phyloP scores from a whole-genome alignment of 768 basidiomycete species.

The Russula olivacea region DNA sequence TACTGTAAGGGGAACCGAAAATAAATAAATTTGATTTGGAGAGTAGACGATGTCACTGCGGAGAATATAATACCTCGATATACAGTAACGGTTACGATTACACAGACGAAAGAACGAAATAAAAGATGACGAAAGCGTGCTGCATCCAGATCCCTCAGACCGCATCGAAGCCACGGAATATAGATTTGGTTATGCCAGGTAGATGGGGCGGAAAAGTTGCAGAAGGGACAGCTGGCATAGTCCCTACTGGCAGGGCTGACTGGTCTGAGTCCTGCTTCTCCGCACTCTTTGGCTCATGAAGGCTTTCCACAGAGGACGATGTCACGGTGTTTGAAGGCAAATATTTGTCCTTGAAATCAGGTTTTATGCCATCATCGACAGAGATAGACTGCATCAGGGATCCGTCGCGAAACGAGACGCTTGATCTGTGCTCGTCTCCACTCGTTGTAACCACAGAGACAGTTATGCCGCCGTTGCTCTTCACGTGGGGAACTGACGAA shows the following conservation, averaged over 20 bases:
- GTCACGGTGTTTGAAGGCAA: not conserved
- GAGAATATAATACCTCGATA: too few species aligned
- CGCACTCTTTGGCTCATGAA: not conserved
- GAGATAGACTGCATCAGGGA: not conserved
- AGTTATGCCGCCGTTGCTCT: not conserved
- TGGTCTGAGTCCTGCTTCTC: not conserved
- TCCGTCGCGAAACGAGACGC: not conserved
- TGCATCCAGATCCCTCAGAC: not conserved
- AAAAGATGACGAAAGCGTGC: too few species aligned
- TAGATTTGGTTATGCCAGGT: not conserved
- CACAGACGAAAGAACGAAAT: too few species aligned
- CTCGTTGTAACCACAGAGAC: not conserved
- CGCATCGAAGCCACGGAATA: not conserved
- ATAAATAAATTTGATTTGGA: too few species aligned
- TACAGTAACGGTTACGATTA: too few species aligned
- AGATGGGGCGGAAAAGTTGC: not conserved
- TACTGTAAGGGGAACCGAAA: too few species aligned
- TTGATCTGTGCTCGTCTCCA: not conserved
- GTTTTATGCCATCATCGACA: not conserved
- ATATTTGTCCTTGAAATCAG: constrained; percentile 1
- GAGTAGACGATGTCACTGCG: too few species aligned
- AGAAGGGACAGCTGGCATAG: not conserved
- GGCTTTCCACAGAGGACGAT: constrained; percentile 6
- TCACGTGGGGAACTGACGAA: constrained; percentile 1
- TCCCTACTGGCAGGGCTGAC: not conserved